These are phyloP conservation scores for Schizosaccharomyces japonicus DNA, from an alignment of 805 yeast genomes.

Conservation along the genomic window DNA sequence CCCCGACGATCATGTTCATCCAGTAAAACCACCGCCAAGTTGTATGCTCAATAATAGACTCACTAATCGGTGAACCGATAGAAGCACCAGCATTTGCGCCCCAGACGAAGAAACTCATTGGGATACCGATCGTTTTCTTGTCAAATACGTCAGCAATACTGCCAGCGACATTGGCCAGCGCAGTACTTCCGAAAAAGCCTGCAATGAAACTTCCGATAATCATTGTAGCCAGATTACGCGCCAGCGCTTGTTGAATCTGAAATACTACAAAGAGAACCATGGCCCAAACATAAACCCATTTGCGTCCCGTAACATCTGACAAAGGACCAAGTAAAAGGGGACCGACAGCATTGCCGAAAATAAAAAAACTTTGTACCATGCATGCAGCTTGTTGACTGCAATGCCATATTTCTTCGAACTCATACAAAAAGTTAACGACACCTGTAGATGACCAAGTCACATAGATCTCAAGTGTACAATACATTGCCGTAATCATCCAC, in stretches of 20 bases:
- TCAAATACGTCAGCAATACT: background rate
- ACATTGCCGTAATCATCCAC: background rate
- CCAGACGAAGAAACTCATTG: slow-evolving; percentile 41
- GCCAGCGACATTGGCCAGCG: slow-evolving; percentile 2
- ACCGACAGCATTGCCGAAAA: slow-evolving; percentile 76
- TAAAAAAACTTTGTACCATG: slow-evolving; percentile 54
- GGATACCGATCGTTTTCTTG: slow-evolving; percentile 29
- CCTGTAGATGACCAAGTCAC: background rate
- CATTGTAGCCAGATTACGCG: background rate
- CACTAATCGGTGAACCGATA: slow-evolving; percentile 50
- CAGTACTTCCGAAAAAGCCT: slow-evolving; percentile 1
- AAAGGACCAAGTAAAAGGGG: slow-evolving; percentile 76
- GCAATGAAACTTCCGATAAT: background rate
- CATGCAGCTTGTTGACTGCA: slow-evolving; percentile 44
- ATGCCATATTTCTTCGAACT: slow-evolving; percentile 24
- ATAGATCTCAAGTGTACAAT: background rate
- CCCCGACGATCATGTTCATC: slow-evolving; percentile 38
- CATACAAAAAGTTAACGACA: background rate
- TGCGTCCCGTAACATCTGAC: slow-evolving; percentile 52
- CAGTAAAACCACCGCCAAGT: slow-evolving; percentile 80
- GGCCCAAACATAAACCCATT: slow-evolving; percentile 19
- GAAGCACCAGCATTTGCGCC: slow-evolving; percentile 50
- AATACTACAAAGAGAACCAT: background rate
- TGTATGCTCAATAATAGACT: slow-evolving; percentile 23
- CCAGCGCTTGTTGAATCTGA: background rate